phyloP scores from a whole-genome alignment of 139 green algal genomes.

The Chlamydomonas sp. region DNA sequence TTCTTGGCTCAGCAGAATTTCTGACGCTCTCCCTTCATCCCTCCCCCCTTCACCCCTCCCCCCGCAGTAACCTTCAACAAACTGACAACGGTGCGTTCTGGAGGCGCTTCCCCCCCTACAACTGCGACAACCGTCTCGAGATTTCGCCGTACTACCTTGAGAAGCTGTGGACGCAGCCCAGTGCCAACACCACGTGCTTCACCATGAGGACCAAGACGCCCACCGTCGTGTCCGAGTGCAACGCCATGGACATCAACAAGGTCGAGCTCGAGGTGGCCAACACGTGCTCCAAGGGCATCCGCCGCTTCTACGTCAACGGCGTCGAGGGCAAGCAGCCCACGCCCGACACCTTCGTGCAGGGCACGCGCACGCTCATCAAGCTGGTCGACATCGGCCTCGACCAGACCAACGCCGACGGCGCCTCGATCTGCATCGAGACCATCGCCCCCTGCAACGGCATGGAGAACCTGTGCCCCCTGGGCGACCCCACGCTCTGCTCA shows the following conservation, averaged over 20 bases:
- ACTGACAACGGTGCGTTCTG: too few relatives aligned
- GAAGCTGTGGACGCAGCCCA: not conserved
- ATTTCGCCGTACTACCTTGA: constrained; percentile 19
- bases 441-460: too few relatives aligned
- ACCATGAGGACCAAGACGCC: not conserved
- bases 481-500: too few relatives aligned
- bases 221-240: not conserved
- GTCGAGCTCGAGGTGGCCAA: constrained; percentile 5
- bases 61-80: too few relatives aligned
- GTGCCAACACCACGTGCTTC: not conserved
- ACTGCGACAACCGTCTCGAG: constrained; percentile 4
- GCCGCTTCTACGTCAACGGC: constrained; percentile 12
- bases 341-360: not conserved
- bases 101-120: constrained; percentile 14
- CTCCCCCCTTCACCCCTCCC: too few relatives aligned
- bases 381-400: too few relatives aligned
- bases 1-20: too few relatives aligned
- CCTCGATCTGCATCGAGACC: too few relatives aligned
- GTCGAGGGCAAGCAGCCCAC: not conserved
- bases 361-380: constrained; percentile 5
- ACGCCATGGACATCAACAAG: constrained; percentile 17
- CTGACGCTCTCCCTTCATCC: too few relatives aligned
- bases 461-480: too few relatives aligned
- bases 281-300: not conserved
- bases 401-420: too few relatives aligned